Percentiles rank a stretch among this genome's conserved stretches.
phyloP scores from a whole-genome alignment of 2,329 filamentous ascomycete species.

The Curvularia spicifera region DNA sequence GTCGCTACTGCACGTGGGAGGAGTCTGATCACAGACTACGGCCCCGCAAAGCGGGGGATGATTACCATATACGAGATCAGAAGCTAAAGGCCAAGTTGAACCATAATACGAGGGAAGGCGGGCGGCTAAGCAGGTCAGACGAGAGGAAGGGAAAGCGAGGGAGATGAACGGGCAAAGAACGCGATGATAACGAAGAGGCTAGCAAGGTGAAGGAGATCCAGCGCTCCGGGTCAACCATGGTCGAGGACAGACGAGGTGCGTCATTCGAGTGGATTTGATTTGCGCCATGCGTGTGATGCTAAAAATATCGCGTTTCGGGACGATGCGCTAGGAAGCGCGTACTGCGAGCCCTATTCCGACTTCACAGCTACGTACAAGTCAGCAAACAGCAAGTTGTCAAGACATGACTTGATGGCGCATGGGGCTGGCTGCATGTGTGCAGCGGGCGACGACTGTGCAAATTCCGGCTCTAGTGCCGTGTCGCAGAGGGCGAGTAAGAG shows the following conservation, averaged over 20 bases:
- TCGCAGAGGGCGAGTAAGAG: constrained; percentile 11
- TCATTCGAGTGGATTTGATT: constrained; percentile 17
- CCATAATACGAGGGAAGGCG: constrained; percentile 24
- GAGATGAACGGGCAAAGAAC: neutral
- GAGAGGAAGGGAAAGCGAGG: constrained; percentile 11
- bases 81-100: constrained; percentile 8
- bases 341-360: constrained; percentile 26
- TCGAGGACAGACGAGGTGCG: constrained; percentile 20
- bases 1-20: constrained; percentile 19
- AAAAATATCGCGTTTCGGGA: constrained; percentile 28
- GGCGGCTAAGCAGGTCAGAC: constrained; percentile 45
- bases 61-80: constrained; percentile 15
- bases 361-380: constrained; percentile 18
- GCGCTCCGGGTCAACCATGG: constrained; percentile 21
- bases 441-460: constrained; percentile 3
- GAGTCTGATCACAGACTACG: constrained; percentile 12
- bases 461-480: constrained; percentile 2
- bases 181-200: constrained; percentile 16
- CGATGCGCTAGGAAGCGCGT: constrained; percentile 22
- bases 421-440: neutral
- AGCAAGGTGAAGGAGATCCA: constrained; percentile 23
- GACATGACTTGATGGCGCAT: constrained; percentile 2
- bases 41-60: constrained; percentile 11
- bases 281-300: constrained; percentile 17
- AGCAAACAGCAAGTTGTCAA: constrained; percentile 2